These are phyloP conservation scores for Chernovozyma aurita DNA, from an alignment of 1,139 yeast species.

Conservation along the genomic window DNA sequence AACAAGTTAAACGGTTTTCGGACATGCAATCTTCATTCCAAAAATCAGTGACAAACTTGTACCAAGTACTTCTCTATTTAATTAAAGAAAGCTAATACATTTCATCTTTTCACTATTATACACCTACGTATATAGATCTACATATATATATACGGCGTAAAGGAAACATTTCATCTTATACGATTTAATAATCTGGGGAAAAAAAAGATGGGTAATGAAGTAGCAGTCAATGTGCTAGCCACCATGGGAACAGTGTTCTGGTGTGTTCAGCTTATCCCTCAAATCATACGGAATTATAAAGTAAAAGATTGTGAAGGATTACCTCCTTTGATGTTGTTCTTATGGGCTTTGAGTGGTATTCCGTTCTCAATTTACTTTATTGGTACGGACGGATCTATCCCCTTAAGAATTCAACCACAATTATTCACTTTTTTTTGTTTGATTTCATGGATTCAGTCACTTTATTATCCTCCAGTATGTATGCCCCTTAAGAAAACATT, in stretches of 20 bases:
- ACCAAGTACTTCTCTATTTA: too few relatives aligned
- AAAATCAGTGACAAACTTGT: too few relatives aligned
- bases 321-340: conserved; percentile 77
- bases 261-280: conserved; percentile 90
- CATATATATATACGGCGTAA: too few relatives aligned
- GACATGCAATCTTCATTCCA: too few relatives aligned
- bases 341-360: conserved; percentile 80
- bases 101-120: too few relatives aligned
- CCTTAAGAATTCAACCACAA: conserved; percentile 83
- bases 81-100: too few relatives aligned
- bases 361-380: conserved; percentile 83
- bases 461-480: conserved; percentile 74
- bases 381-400: conserved; percentile 66
- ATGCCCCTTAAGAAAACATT: conserved; percentile 35
- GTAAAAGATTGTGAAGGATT: conserved; percentile 81
- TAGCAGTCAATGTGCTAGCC: conserved; percentile 76
- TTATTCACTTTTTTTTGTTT: conserved; percentile 71
- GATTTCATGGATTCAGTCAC: conserved; percentile 64
- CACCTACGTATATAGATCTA: too few relatives aligned
- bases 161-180: too few relatives aligned
- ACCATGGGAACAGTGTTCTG: conserved; percentile 86
- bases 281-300: conserved; percentile 65
- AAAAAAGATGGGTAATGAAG: too few relatives aligned
- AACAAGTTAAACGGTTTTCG: too few relatives aligned
- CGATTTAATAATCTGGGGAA: too few relatives aligned